Evolutionary conservation across 1,284 basidiomycete species (phyloP).

Genomic region (Sphaerobolus stellatus): DNA sequence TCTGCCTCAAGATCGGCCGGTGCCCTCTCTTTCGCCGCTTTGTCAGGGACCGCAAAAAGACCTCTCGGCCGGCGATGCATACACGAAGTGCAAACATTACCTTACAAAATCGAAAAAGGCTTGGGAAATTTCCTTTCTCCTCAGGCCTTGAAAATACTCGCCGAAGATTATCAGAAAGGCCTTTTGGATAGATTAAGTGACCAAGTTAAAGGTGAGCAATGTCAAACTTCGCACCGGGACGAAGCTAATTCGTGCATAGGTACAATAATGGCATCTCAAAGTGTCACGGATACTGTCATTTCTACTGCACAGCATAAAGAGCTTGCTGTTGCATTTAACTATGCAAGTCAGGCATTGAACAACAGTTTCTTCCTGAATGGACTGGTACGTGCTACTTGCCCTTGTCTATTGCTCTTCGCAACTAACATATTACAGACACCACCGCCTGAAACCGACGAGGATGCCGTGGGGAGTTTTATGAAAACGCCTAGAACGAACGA

Average conservation of each 20-base stretch:
- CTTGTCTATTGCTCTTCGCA: slow-evolving; percentile 6
- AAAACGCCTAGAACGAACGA: no score
- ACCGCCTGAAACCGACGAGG: slow-evolving; percentile 31
- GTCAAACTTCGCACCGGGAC: slow-evolving; percentile 11
- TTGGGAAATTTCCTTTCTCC: slow-evolving; percentile 75
- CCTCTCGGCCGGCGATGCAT: slow-evolving; percentile 10
- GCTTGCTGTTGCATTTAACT: slow-evolving; percentile 81
- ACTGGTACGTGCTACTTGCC: slow-evolving; percentile 56
- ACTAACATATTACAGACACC: slow-evolving; percentile 51
- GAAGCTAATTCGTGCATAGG: slow-evolving; percentile 35
- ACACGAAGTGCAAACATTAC: slow-evolving; percentile 58
- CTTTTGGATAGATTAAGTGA: slow-evolving; percentile 73
- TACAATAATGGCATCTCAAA: slow-evolving; percentile 57
- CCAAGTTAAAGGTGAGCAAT: slow-evolving; percentile 61
- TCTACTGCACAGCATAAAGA: slow-evolving; percentile 62
- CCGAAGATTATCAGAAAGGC: slow-evolving; percentile 81
- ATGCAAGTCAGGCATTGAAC: slow-evolving; percentile 90
- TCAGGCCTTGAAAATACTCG: slow-evolving; percentile 61
- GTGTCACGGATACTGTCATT: slow-evolving; percentile 75
- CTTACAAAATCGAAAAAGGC: slow-evolving; percentile 67
- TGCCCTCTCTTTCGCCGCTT: neutral
- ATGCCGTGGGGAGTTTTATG: slow-evolving; percentile 51
- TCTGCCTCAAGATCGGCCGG: neutral
- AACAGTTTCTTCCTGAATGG: slow-evolving; percentile 92
- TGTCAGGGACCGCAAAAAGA: neutral